These are phyloP conservation scores for Pythium phragmitis DNA, from an alignment of 352 stramenopile genomes.

Conservation along the genomic window DNA sequence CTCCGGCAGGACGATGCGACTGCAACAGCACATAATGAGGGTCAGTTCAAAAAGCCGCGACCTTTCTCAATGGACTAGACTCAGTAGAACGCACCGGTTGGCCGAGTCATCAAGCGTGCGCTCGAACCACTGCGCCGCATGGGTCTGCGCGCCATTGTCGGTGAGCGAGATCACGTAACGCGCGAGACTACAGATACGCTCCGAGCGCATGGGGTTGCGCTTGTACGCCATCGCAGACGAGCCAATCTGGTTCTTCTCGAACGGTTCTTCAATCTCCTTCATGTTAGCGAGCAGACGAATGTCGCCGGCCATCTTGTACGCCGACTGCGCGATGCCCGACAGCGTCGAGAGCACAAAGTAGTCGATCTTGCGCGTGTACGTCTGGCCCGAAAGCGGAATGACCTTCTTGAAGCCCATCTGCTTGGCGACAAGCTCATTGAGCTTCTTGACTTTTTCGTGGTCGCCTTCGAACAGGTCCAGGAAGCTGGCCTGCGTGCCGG, in stretches of 20 bases:
- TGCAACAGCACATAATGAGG: conserved; percentile 24
- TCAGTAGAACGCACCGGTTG: conserved; percentile 74
- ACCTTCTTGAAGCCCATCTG: conserved; percentile 98
- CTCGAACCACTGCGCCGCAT: conserved; percentile 99
- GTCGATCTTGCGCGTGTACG: conserved; percentile 99
- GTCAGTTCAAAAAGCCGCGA: neutral
- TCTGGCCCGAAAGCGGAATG: conserved; percentile 98
- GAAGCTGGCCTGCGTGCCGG: conserved; percentile 98
- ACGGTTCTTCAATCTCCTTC: conserved; percentile 98
- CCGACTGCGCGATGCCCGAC: conserved; percentile 95
- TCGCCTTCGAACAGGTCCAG: conserved; percentile 98
- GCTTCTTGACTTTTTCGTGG: conserved; percentile 97
- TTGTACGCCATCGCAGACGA: conserved; percentile 99
- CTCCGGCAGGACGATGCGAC: conserved; percentile 96
- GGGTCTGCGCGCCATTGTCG: conserved; percentile 95
- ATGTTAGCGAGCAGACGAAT: conserved; percentile 99
- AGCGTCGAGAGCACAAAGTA: conserved; percentile 95
- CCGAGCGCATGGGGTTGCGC: conserved; percentile 98
- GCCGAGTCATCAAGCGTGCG: conserved; percentile 98
- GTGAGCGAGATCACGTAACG: conserved; percentile 99
- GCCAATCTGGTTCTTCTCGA: conserved; percentile 94
- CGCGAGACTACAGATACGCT: conserved; percentile 97
- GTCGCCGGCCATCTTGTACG: conserved; percentile 99
- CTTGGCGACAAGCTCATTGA: conserved; percentile 95
- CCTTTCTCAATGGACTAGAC: neutral